Conservation (phyloP, 2,329 filamentous ascomycete species). For the Exophiala oligosperma region DNA sequence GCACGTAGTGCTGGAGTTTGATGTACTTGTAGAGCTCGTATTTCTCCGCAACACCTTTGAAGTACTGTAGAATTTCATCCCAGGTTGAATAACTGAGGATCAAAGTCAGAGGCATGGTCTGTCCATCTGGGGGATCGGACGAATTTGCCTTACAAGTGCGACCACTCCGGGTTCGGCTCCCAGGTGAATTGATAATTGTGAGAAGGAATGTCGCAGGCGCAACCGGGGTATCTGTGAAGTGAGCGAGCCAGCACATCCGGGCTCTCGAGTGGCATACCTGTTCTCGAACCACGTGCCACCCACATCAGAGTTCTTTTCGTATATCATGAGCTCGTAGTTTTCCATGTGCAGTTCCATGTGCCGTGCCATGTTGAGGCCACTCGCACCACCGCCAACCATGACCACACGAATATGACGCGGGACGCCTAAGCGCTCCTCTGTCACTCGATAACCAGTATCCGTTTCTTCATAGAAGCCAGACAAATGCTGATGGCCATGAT, state of each 20-base stretch:
- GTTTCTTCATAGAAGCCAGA: no score
- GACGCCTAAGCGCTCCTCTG: no score
- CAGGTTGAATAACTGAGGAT: constrained; percentile 24
- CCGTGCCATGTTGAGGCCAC: constrained; percentile 32
- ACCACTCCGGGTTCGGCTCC: constrained; percentile 35
- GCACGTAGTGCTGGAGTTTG: constrained; percentile 28
- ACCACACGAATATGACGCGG: background rate
- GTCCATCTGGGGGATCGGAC: no score
- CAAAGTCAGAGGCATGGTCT: no score
- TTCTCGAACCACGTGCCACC: constrained; percentile 36
- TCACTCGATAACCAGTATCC: no score
- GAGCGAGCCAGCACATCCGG: no score
- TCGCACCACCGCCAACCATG: background rate
- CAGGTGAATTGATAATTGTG: constrained; percentile 37
- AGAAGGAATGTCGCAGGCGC: constrained; percentile 35
- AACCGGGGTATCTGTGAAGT: constrained; percentile 30
- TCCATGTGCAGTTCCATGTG: constrained; percentile 21
- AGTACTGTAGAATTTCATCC: constrained; percentile 32
- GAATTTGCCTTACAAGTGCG: background rate
- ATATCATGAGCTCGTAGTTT: constrained; percentile 28
- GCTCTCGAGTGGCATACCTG: background rate
- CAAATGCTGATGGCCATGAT: no score
- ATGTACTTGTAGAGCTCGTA: constrained; percentile 30
- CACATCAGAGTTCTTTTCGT: constrained; percentile 32
- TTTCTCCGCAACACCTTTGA: constrained; percentile 27